Evolutionary conservation across 441 rosid species (phyloP).

Genomic region (Bocquillonia castaneifolia): DNA sequence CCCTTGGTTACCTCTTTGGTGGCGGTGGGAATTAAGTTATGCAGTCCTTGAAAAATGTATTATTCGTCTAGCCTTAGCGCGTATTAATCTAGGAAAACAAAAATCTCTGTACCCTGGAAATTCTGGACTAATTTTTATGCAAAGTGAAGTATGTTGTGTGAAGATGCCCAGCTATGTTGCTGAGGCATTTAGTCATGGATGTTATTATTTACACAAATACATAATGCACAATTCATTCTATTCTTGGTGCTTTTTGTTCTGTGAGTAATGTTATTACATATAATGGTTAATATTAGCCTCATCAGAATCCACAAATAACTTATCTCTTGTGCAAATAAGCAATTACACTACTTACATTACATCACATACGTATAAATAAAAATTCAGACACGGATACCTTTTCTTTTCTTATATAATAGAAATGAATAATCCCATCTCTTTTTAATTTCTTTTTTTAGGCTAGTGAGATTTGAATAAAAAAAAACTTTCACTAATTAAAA

Average conservation of each 20-base stretch:
- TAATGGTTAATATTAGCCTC: no score
- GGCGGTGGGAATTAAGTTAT: constrained; percentile 35
- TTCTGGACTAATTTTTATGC: constrained; percentile 16
- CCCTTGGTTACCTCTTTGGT: constrained; percentile 61
- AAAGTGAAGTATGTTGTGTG: background rate
- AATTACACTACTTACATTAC: no score
- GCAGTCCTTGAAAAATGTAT: background rate
- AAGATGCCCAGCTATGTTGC: background rate
- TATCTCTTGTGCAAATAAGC: no score
- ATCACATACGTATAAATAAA: no score
- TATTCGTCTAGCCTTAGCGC: background rate
- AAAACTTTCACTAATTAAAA: no score
- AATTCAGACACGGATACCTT: no score
- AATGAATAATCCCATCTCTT: no score
- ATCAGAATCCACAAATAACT: no score
- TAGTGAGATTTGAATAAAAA: no score
- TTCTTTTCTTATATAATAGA: no score
- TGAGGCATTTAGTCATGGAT: background rate
- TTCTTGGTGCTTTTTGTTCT: background rate
- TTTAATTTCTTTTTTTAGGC: no score
- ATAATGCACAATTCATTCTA: background rate
- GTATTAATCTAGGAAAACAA: background rate
- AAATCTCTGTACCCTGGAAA: background rate
- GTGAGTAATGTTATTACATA: no score
- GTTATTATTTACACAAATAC: background rate